These are phyloP conservation scores for Glarea lozoyensis DNA, from an alignment of 495 filamentous ascomycete species.

Conservation along the genomic window DNA sequence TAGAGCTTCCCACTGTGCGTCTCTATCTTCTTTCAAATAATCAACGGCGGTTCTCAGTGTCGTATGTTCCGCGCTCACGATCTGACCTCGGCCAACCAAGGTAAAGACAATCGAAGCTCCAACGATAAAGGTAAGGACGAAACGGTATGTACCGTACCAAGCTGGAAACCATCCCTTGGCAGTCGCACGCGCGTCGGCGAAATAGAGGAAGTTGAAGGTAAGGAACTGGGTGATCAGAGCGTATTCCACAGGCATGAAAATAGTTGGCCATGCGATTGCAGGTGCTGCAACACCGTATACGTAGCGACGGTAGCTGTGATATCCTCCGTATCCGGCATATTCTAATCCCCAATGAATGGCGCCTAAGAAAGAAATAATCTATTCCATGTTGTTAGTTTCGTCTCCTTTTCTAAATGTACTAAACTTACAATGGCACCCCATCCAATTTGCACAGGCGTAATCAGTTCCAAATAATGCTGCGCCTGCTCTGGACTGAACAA, in stretches of 20 bases:
- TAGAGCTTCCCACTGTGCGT: constrained; percentile 44
- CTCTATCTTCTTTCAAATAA: constrained; percentile 55
- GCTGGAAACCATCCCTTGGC: constrained; percentile 71
- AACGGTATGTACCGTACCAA: constrained; percentile 93
- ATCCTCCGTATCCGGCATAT: constrained; percentile 66
- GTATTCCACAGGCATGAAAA: constrained; percentile 78
- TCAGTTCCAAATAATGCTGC: constrained; percentile 60
- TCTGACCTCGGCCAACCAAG: constrained; percentile 78
- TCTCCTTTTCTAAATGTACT: neutral
- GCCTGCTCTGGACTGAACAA: constrained; percentile 57
- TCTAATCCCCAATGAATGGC: constrained; percentile 93
- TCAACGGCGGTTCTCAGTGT: constrained; percentile 41
- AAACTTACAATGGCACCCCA: constrained; percentile 83
- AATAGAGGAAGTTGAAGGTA: constrained; percentile 83
- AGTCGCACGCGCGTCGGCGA: constrained; percentile 71
- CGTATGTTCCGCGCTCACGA: constrained; percentile 48
- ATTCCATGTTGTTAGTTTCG: constrained; percentile 2
- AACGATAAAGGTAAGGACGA: constrained; percentile 90
- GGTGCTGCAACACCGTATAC: constrained; percentile 75
- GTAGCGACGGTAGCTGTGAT: constrained; percentile 68
- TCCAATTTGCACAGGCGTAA: constrained; percentile 88
- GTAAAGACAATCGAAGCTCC: constrained; percentile 79
- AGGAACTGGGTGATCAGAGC: constrained; percentile 86
- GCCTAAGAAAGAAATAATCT: constrained; percentile 93
- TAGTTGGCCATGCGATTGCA: constrained; percentile 86